A percentile compares a stretch with the other conserved stretches of the same genome.
phyloP scores from a whole-genome alignment of 371 early-diverging fungal species.

The Mortierella sp. region DNA sequence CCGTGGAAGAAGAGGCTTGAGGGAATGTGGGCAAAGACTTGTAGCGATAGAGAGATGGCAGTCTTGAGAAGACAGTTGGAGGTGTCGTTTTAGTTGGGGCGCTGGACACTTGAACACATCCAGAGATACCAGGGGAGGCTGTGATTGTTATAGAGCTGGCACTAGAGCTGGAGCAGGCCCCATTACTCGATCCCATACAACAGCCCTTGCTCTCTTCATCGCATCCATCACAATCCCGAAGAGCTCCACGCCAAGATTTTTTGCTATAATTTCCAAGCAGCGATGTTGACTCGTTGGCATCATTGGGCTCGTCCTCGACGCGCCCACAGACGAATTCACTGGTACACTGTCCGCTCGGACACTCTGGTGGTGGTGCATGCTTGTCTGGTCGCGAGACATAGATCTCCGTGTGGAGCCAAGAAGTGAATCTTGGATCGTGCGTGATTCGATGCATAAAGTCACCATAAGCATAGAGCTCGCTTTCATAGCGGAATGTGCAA shows the following conservation, averaged over 20 bases:
- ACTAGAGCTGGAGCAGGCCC: constrained; percentile 6
- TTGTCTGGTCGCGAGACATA: constrained; percentile 46
- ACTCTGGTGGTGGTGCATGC: constrained; percentile 8
- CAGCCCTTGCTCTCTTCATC: constrained; percentile 11
- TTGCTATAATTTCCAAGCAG: not conserved
- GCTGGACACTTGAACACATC: too few relatives aligned
- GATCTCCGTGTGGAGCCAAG: constrained; percentile 34
- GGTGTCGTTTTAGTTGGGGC: too few relatives aligned
- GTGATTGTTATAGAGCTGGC: constrained; percentile 9
- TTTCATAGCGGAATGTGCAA: constrained; percentile 46
- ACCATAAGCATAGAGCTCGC: constrained; percentile 48
- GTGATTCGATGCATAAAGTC: constrained; percentile 44
- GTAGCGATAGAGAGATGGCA: constrained; percentile 5
- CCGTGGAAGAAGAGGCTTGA: constrained; percentile 12
- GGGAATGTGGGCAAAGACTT: constrained; percentile 32
- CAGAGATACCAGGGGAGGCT: not conserved
- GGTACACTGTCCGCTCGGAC: constrained; percentile 30
- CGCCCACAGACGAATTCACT: constrained; percentile 44
- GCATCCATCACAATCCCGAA: constrained; percentile 11
- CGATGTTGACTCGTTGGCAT: constrained; percentile 14
- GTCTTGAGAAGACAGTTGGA: too few relatives aligned
- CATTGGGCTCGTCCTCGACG: not conserved
- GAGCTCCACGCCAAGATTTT: constrained; percentile 8
- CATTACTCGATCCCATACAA: constrained; percentile 4
- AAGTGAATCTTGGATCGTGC: constrained; percentile 38